Base-by-base conservation (phyloP, 2,329 filamentous ascomycete genomes). In the Cryphonectria japonica region DNA sequence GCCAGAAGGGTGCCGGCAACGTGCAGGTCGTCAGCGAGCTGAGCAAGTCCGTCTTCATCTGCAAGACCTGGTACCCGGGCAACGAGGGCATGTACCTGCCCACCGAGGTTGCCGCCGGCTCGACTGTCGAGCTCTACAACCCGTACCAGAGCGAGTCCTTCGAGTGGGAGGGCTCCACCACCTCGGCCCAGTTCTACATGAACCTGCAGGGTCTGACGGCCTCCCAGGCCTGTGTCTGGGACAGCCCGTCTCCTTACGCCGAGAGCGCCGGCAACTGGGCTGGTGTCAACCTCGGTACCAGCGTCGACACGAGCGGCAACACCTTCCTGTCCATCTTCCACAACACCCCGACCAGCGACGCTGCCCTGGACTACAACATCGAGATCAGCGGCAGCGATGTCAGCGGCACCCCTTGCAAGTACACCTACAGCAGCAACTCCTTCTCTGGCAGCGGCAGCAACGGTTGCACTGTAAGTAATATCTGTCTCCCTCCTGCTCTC, bases 11-110 rank as follows among this genome's bases (percentile, higher is more conserved):
- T 73, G 87, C 88, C 66, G 89, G 90, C 57, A 88, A 91, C 75
- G 88, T 98, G 75, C 85, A 85, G 72, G 88, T 97, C 72, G 79
- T 91, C 80, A 99, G 97, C 86, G 89, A 91, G 69, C 86, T 98
- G 46, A 78, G 81, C 66, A 79, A 88, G 52, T 83, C 87, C 60
- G 91, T 93, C 39, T 87, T 92, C 61, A 88, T 97, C 76, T 99
- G 96, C 89, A 94, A 94, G 81, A 98, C 96, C 75, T 94, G 98
- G 81, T 99, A 99, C 83, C 96, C 96, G 73, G 95, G 94, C 78
- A 94, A 90, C 71, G 96, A 99, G 85, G 86, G 86, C 76, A 95
- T 97, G 90, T 93, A 92, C 69, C 87, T 98, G 71, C 93, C 95
- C n/a, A 72, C 68, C 62, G 83, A 95, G 63, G 86, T 91, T 60